A percentile compares a stretch with the other conserved stretches of the same genome.
Conservation (phyloP, 495 filamentous ascomycete genomes). For the Cetradonia linearis region DNA sequence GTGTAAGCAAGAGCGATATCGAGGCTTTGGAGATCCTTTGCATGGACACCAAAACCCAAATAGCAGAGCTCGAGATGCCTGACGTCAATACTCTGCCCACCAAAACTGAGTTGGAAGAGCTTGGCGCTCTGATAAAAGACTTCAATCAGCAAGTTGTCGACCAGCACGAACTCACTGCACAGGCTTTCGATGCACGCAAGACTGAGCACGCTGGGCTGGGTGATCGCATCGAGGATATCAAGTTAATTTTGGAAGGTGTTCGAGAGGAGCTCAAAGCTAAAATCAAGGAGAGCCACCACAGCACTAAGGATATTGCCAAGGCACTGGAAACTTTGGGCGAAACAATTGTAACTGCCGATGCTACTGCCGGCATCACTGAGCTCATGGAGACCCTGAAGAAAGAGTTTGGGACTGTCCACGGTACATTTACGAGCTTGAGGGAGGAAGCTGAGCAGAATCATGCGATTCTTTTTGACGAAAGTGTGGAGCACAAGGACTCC, state of each 20-base stretch:
- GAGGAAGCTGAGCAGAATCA: conserved; percentile 70
- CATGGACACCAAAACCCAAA: conserved; percentile 64
- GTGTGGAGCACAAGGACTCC: conserved; percentile 49
- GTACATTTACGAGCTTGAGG: conserved; percentile 56
- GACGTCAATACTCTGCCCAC: conserved; percentile 54
- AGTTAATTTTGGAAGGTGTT: conserved; percentile 45
- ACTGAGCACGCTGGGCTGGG: conserved; percentile 49
- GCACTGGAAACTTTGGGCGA: conserved; percentile 53
- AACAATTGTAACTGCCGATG: conserved; percentile 48
- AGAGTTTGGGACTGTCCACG: conserved; percentile 71
- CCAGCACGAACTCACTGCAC: conserved; percentile 62
- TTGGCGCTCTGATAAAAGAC: conserved; percentile 58
- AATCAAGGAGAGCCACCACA: conserved; percentile 46
- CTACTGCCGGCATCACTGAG: conserved; percentile 60
- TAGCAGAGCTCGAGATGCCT: conserved; percentile 59
- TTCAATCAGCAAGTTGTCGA: conserved; percentile 59
- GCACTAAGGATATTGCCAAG: conserved; percentile 45
- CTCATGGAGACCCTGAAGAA: conserved; percentile 66
- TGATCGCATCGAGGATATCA: conserved; percentile 50
- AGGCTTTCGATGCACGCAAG: conserved; percentile 69
- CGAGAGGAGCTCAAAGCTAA: conserved; percentile 58
- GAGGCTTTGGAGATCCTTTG: conserved; percentile 69
- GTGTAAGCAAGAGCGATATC: conserved; percentile 64
- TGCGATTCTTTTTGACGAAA: conserved; percentile 55
- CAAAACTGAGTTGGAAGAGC: conserved; percentile 51